phyloP scores from a whole-genome alignment of 495 filamentous ascomycete genomes.

The Hypoxylon perforatum region DNA sequence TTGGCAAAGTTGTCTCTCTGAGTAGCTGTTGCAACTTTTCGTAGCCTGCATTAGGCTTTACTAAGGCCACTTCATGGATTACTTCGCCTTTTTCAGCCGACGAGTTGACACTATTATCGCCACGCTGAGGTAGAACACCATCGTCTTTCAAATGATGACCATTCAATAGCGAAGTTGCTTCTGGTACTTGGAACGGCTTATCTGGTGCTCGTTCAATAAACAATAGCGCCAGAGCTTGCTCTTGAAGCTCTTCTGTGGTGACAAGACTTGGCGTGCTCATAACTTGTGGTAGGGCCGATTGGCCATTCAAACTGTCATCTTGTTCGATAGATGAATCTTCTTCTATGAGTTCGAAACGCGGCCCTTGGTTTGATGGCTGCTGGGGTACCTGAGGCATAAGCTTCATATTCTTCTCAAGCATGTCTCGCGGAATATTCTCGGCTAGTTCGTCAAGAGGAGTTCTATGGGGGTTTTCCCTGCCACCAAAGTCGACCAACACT shows the following conservation, averaged over 20 bases:
- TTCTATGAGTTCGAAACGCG: neutral
- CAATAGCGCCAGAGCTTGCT: neutral
- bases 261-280: too few relatives aligned
- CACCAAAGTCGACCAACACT: constrained; percentile 18
- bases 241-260: neutral
- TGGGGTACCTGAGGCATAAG: neutral
- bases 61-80: neutral
- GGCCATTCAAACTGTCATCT: neutral
- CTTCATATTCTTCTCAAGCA: constrained; percentile 16
- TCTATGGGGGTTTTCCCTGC: constrained; percentile 16
- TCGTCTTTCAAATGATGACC: neutral
- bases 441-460: constrained; percentile 21
- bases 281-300: neutral
- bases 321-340: neutral
- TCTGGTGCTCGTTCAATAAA: neutral
- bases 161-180: neutral
- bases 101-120: too few relatives aligned
- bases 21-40: constrained; percentile 9
- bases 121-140: too few relatives aligned
- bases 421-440: neutral
- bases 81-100: too few relatives aligned
- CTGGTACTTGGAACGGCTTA: neutral
- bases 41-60: neutral
- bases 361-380: neutral
- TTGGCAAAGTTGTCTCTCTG: neutral